phyloP scores from a whole-genome alignment of 768 basidiomycete genomes.

The Pisolithus tinctorius region DNA sequence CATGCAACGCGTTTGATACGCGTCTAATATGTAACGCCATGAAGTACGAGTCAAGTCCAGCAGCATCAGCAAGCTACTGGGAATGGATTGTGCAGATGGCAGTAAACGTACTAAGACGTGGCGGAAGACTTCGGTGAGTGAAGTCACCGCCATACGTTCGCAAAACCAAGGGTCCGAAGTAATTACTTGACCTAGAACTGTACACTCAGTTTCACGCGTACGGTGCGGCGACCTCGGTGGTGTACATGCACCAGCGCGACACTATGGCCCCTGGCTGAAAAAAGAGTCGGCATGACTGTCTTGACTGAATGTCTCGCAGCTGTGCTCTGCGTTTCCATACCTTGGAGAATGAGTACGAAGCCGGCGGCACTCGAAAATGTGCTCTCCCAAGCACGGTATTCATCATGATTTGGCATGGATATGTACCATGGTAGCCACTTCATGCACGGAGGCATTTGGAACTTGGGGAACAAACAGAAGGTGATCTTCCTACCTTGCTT shows the following conservation, averaged over 20 bases:
- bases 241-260: constrained; percentile 17
- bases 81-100: no score
- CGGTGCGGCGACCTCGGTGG: not conserved
- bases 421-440: constrained; percentile 38
- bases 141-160: no score
- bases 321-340: constrained; percentile 31
- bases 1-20: no score
- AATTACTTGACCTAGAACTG: no score
- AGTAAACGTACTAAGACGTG: no score
- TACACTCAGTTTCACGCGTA: constrained; percentile 11
- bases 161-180: no score
- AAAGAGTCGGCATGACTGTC: constrained; percentile 50
- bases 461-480: constrained; percentile 65
- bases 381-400: not conserved
- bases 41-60: no score
- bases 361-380: not conserved
- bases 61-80: no score
- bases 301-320: constrained; percentile 54
- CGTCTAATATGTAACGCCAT: no score
- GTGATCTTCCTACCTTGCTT: constrained; percentile 25
- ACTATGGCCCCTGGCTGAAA: constrained; percentile 57
- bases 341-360: constrained; percentile 12
- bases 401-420: constrained; percentile 33
- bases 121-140: no score
- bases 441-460: constrained; percentile 46